Conservation (phyloP, 306 rosid genomes). For the Rosa rugosa region DNA sequence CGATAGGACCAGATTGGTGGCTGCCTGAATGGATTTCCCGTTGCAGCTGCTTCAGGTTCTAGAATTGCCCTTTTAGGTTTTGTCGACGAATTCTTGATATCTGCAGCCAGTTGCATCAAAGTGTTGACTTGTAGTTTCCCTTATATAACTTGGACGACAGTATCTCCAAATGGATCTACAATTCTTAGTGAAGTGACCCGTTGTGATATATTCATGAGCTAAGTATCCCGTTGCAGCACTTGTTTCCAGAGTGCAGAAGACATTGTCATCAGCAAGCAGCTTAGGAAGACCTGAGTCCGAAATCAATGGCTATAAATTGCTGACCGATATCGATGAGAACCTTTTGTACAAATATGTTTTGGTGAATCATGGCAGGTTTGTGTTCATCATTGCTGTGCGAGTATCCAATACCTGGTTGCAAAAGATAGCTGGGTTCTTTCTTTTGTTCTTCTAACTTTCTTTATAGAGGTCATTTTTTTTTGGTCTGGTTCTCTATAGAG, state of each 20-base stretch:
- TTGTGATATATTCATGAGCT: conserved; percentile 84
- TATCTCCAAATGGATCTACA: conserved; percentile 81
- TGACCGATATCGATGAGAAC: conserved; percentile 52
- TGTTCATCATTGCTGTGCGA: conserved; percentile 57
- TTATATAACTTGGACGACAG: conserved; percentile 69
- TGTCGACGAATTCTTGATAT: conserved; percentile 64
- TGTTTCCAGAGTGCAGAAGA: conserved; percentile 75
- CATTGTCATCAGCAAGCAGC: conserved; percentile 90
- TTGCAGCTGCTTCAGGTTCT: conserved; percentile 56
- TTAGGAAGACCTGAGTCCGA: conserved; percentile 75
- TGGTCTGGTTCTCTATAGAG: too few species aligned
- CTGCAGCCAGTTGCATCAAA: conserved; percentile 53
- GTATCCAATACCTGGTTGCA: conserved; percentile 66
- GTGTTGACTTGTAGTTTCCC: conserved; percentile 53
- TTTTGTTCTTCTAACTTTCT: too few species aligned
- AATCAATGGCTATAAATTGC: conserved; percentile 63
- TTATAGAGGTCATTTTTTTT: too few species aligned
- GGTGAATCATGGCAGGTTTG: conserved; percentile 78
- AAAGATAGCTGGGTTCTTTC: too few species aligned
- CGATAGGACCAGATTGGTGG: conserved; percentile 62
- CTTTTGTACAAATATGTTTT: conserved; percentile 77
- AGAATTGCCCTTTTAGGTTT: conserved; percentile 54
- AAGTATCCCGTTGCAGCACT: conserved; percentile 99
- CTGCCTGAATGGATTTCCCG: conserved; percentile 33
- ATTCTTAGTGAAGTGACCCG: conserved; percentile 84